phyloP scores from a whole-genome alignment of 78 protist genomes.

The slime mould (Dictyostelium discoideum) region DNA sequence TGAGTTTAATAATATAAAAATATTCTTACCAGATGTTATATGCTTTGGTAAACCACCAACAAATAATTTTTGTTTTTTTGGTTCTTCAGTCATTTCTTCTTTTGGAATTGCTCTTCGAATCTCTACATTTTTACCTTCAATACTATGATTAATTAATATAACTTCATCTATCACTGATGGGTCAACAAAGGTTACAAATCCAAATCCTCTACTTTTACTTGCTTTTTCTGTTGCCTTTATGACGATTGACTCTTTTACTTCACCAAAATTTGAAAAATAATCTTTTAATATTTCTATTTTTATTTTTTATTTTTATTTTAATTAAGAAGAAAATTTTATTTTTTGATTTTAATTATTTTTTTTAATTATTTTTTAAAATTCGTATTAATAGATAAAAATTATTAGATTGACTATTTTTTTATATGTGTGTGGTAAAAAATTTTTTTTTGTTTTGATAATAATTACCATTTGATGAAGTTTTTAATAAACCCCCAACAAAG shows the following conservation, averaged over 20 bases:
- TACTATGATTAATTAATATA: constrained; percentile 1
- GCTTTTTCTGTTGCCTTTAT: constrained; percentile 58
- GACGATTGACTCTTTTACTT: constrained; percentile 39
- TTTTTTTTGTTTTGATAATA: not conserved
- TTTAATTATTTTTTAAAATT: not conserved
- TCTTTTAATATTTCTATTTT: constrained; percentile 45
- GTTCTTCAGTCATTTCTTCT: constrained; percentile 60
- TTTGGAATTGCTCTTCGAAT: constrained; percentile 74
- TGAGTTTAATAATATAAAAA: too few species aligned
- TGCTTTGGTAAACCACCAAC: constrained; percentile 71
- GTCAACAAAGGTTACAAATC: constrained; percentile 59
- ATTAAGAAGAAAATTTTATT: too few species aligned
- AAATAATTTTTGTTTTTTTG: constrained; percentile 52
- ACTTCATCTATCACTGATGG: constrained; percentile 31
- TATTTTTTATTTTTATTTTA: not conserved
- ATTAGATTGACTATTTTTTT: not conserved
- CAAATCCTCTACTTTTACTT: constrained; percentile 71
- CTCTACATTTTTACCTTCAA: constrained; percentile 59
- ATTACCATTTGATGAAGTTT: constrained; percentile 70
- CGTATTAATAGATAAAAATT: not conserved
- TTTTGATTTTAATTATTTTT: too few species aligned
- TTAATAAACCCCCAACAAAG: constrained; percentile 64
- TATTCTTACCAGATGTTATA: not conserved
- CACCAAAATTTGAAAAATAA: constrained; percentile 50
- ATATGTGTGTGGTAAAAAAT: not conserved